Base-by-base conservation (phyloP, 148 eudicot genomes). In the Agrostemma githago region DNA sequence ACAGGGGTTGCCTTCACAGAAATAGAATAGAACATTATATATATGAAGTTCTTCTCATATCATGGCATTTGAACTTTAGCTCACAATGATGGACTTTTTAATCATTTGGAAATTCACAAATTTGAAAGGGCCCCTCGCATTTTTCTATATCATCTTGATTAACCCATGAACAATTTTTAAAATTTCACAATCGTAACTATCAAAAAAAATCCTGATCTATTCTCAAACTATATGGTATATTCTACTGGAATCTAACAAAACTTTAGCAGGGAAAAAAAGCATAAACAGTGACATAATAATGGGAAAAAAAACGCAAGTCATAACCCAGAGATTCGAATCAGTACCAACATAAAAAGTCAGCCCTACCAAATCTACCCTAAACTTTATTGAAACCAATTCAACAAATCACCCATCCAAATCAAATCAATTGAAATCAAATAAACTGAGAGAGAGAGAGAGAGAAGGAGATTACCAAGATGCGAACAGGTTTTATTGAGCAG, bases 321-420 rank as follows among this genome's bases (percentile, higher is more conserved):
- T 21, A 62, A 21, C 66, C 41, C 37, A 38, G 15, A 63, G 41
- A 63, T 63, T 63, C 67, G 67, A 65, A 62, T 62, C 39, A 38
- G 42, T 40, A 65, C 68, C 56, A 48, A 48, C 8, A 48, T 1
- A 15, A 5, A 65, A 65, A 65, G 21, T 0, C 39, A 8, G 39
- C 38, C 65, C 65, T 61, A 61, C 65, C 3, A 21, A 61, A 61
- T 61, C 3, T 61, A 61, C 65, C 65, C 26, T 61, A 8, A 61
- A 61, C 39, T 21, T 61, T 61, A 26, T 26, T 26, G 34, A 26
- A 26, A 26, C 34, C 34, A 26, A 51, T 34, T 62, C 41, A 34
- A 57, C n/a, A 57, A 57, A 14, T 61, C 8, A 61, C 38, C 0
- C 65, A 63, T 10, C n/a, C 3, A 11, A 65, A 64, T 64, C 5